phyloP scores from a whole-genome alignment of 2,329 filamentous ascomycete genomes.

The Zalaria obscura region DNA sequence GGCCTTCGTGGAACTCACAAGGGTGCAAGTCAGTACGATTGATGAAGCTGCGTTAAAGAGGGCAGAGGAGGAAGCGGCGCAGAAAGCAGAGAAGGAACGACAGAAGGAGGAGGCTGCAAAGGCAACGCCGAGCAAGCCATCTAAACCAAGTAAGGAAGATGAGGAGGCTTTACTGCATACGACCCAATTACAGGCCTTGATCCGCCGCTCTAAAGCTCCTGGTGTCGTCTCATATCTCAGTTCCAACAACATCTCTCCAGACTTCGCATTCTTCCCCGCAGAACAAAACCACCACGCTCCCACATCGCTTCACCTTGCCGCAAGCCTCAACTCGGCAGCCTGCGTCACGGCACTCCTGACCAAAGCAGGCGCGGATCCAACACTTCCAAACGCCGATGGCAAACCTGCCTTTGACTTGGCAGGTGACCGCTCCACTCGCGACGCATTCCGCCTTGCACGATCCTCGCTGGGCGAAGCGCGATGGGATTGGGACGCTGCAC shows the following conservation, averaged over 20 bases:
- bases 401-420: conserved; percentile 77
- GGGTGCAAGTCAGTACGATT: conserved; percentile 72
- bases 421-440: conserved; percentile 71
- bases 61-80: conserved; percentile 23
- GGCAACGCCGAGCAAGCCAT: conserved; percentile 24
- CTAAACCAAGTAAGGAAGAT: conserved; percentile 63
- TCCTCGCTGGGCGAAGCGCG: conserved; percentile 61
- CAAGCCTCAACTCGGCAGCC: conserved; percentile 63
- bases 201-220: conserved; percentile 80
- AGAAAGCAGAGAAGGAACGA: conserved; percentile 20
- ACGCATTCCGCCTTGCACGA: conserved; percentile 82
- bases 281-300: conserved; percentile 67
- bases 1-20: conserved; percentile 82
- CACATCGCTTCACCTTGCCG: conserved; percentile 73
- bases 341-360: conserved; percentile 64
- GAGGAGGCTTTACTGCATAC: conserved; percentile 74
- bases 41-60: conserved; percentile 34
- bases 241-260: conserved; percentile 54
- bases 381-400: conserved; percentile 55
- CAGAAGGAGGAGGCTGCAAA: conserved; percentile 8
- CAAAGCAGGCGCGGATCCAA: conserved; percentile 64
- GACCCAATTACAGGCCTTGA: conserved; percentile 72
- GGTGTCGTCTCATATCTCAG: conserved; percentile 73
- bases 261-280: conserved; percentile 62
- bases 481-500: conserved; percentile 67